phyloP scores from a whole-genome alignment of 2,329 filamentous ascomycete species.

The Rachicladosporium sp. region DNA sequence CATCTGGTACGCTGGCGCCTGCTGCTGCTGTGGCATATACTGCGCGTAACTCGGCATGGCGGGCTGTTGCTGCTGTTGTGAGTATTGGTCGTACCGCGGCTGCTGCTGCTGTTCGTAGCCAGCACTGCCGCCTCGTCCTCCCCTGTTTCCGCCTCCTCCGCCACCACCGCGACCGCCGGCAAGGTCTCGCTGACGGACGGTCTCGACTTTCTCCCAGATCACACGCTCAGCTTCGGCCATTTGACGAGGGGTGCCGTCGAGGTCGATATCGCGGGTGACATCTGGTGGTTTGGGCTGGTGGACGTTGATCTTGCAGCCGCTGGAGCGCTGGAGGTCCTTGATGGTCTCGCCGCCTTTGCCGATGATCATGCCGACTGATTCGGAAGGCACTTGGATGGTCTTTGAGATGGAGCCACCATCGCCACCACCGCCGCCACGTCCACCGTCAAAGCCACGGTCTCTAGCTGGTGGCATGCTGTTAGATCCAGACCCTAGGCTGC shows the following conservation, averaged over 20 bases:
- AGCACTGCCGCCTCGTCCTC: conserved; percentile 1
- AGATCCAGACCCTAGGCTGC: conserved; percentile 18
- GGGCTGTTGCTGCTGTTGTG: conserved; percentile 31
- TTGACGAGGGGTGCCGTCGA: conserved; percentile 65
- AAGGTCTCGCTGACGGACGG: conserved; percentile 49
- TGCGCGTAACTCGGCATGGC: conserved; percentile 18
- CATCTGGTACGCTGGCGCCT: conserved; percentile 19
- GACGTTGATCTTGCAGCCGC: conserved; percentile 91
- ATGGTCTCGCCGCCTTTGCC: conserved; percentile 89
- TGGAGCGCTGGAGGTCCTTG: conserved; percentile 78
- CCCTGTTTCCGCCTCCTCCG: conserved; percentile 19
- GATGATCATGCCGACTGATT: conserved; percentile 92
- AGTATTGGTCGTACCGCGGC: conserved; percentile 32
- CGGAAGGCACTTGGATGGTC: conserved; percentile 72
- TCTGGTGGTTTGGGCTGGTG: conserved; percentile 70
- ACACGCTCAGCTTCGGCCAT: conserved; percentile 71
- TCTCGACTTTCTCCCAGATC: conserved; percentile 85
- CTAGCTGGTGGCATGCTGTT: conserved; percentile 12
- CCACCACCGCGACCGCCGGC: conserved; percentile 22
- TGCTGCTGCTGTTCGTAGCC: conserved; percentile 11
- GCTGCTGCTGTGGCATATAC: conserved; percentile 12
- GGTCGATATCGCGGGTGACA: conserved; percentile 71
- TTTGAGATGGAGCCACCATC: conserved; percentile 49
- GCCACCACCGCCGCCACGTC: conserved; percentile 27
- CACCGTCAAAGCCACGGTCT: conserved; percentile 25